Base-by-base conservation (phyloP, 2,329 filamentous ascomycete species). In the Drechmeria coniospora region DNA sequence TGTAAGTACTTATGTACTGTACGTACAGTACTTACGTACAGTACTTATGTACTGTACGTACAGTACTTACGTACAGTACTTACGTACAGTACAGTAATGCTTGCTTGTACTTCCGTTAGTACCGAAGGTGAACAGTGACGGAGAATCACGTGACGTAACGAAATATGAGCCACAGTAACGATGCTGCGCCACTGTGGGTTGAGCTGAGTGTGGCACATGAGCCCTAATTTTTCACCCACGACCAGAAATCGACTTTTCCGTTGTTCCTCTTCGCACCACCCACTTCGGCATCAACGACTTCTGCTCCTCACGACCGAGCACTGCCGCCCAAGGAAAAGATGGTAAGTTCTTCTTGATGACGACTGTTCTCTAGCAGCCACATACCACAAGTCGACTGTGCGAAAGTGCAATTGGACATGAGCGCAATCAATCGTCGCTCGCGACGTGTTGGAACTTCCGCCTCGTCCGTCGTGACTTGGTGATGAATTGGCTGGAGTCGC, bases 401-500 rank as follows among this genome's bases (percentile, higher is more conserved):
- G 35, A 39, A 31, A 32, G 45, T 40, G 41, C 42, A 47, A 44
- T 50, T 36, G 50, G 50, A 50, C n/a, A n/a, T n/a, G n/a, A n/a
- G n/a, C n/a, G n/a, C n/a, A n/a, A 4, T 21, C 12, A 11, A 6
- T 21, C 10, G 36, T 46, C 43, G 48, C 43, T 39, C 34, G 40
- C 42, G 42, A 38, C 38, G 42, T 45, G 47, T 37, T 50, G 46
- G 44, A 42, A 42, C 47, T 52, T 45, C 51, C 49, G 38, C 51
- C 44, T 34, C 11, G 44, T 41, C 45, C 27, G 33, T 35, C 24
- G 36, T 37, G 35, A 39, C 38, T 33, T 6, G 59, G 65, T 71
- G 68, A 72, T 59, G 68, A 71, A 57, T 59, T 73, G 72, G 68
- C 72, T 76, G 68, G 71, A 76, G 71, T 59, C 55, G 44, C 41